Base-by-base conservation (phyloP, 1,139 yeast genomes). In the Yamadazyma songkhlaensis region DNA sequence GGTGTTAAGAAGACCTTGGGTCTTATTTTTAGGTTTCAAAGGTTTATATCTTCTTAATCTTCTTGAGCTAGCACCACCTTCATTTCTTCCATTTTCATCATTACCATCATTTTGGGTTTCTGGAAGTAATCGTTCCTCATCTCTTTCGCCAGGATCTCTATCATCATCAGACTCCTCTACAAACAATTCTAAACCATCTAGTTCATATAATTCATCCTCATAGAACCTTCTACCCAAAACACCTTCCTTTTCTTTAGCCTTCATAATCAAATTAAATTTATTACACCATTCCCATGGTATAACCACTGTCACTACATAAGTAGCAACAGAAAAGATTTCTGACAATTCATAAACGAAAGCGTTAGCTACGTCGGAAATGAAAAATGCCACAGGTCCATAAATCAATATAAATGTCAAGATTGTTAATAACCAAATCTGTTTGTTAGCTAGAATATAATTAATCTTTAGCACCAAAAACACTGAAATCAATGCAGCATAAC, bases 251-350 rank as follows among this genome's bases (percentile, higher is more conserved):
- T 87, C 95, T 43, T 76, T 76, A n/a, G 70, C 71, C 47, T 76
- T 76, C 62, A 82, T 83, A 22, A 81, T 62, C 10, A 72, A 62
- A 42, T 76, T 75, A 37, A 83, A 74, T 44, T 86, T 72, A 53
- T 85, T 88, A 44, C 87, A 77, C 95, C 95, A 87, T 58, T 84
- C 94, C 95, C 95, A 87, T 0, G 87, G 88, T 12, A 84, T 72
- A 5, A 85, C 84, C 32, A 85, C 85, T 36, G 87, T 75, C 22
- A 83, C 70, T n/a, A 84, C 80, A 54, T 82, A 84, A 7, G 83
- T 74, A 1, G 84, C 81, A 27, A 87, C 79, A 30, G 84, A 80
- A 53, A 84, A 81, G 31, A 85, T 66, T 49, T 84, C 90, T 9
- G 89, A 79, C 50, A 87, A 71, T 45, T 81, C 84, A 44, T 77